Conservation (phyloP, 495 filamentous ascomycete genomes). For the Neurospora sp. region DNA sequence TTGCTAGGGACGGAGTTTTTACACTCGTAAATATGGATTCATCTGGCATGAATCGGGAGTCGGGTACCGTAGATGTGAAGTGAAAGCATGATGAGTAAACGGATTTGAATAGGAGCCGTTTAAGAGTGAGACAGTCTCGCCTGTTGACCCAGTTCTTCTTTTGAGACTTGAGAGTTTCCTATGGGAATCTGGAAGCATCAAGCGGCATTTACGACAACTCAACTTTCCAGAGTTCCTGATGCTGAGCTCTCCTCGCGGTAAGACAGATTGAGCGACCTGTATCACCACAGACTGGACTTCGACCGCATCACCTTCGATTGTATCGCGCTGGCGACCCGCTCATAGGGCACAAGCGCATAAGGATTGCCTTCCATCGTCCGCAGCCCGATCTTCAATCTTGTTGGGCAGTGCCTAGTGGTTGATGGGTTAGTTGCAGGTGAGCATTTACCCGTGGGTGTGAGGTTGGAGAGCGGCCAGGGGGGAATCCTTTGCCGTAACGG, state of each 20-base stretch:
- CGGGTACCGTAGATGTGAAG: no score
- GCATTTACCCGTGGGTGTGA: no score
- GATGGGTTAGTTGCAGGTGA: neutral
- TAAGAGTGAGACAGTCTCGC: neutral
- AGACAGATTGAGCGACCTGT: neutral
- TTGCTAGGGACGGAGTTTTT: neutral
- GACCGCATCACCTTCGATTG: neutral
- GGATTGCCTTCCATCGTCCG: neutral
- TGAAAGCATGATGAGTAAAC: neutral
- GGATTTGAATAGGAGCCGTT: neutral
- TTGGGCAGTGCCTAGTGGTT: neutral
- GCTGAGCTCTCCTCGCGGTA: neutral
- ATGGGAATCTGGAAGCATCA: neutral
- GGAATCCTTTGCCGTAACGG: neutral
- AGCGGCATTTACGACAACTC: neutral
- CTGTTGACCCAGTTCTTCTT: neutral
- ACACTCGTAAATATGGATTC: neutral
- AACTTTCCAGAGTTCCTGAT: neutral
- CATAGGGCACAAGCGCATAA: neutral
- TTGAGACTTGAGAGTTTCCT: neutral
- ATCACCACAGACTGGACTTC: neutral
- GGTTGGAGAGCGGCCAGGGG: neutral
- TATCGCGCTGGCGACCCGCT: neutral
- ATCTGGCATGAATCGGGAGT: neutral
- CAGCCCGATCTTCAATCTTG: neutral